phyloP scores from a whole-genome alignment of 768 basidiomycete genomes.

The Phylloporus rhodoxanthus region DNA sequence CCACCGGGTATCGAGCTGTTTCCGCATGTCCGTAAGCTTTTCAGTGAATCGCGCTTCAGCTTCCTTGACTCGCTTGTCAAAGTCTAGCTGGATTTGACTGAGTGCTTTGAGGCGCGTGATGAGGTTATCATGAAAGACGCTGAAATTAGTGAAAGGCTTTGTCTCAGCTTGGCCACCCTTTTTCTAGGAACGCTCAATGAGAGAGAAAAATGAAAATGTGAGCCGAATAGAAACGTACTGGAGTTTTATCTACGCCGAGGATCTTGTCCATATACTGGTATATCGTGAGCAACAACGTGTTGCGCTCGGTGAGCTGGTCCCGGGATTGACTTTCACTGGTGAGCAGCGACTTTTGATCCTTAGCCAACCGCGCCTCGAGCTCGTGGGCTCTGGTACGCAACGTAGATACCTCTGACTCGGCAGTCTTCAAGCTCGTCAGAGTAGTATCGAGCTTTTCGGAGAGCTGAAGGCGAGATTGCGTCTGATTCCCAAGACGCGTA shows the following conservation, averaged over 20 bases:
- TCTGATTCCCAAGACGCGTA: slow-evolving; percentile 73
- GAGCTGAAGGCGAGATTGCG: slow-evolving; percentile 79
- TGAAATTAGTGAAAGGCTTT: slow-evolving; percentile 90
- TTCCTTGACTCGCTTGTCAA: slow-evolving; percentile 81
- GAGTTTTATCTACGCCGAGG: slow-evolving; percentile 80
- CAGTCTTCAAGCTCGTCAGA: slow-evolving; percentile 53
- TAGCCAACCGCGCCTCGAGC: slow-evolving; percentile 72
- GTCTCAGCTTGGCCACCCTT: slow-evolving; percentile 73
- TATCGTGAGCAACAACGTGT: slow-evolving; percentile 84
- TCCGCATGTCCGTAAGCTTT: slow-evolving; percentile 71
- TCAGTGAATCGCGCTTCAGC: slow-evolving; percentile 68
- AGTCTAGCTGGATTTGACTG: slow-evolving; percentile 77
- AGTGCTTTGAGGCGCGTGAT: slow-evolving; percentile 81
- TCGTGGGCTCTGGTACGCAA: slow-evolving; percentile 62
- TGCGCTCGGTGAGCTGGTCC: slow-evolving; percentile 90
- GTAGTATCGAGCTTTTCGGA: slow-evolving; percentile 83
- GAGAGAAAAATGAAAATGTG: not conserved
- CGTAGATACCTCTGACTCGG: slow-evolving; percentile 60
- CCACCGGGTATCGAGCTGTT: slow-evolving; percentile 85
- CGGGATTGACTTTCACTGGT: slow-evolving; percentile 75
- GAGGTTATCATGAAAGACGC: slow-evolving; percentile 91
- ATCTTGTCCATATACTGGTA: slow-evolving; percentile 96
- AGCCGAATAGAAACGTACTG: slow-evolving; percentile 44
- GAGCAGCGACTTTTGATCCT: slow-evolving; percentile 72
- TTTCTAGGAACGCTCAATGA: slow-evolving; percentile 42